Conservation (phyloP, 2,329 filamentous ascomycete genomes). For the Byssochlamys sp. region DNA sequence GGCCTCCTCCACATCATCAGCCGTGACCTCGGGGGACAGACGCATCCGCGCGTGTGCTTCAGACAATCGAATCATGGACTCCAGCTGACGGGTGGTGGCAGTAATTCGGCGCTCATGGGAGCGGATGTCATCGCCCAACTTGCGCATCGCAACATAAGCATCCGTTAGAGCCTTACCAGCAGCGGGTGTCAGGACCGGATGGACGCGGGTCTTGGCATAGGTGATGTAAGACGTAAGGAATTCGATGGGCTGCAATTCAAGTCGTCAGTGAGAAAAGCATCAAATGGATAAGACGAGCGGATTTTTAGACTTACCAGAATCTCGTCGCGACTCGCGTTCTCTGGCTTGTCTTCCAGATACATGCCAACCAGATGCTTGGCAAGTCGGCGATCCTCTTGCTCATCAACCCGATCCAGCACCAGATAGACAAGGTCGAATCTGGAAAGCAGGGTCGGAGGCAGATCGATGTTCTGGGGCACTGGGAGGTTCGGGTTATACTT, state of each 20-base stretch:
- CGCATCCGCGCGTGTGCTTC: constrained; percentile 99
- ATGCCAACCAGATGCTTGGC: constrained; percentile 89
- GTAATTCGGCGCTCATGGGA: constrained; percentile 91
- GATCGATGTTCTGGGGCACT: constrained; percentile 94
- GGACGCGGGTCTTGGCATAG: constrained; percentile 77
- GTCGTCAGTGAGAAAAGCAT: constrained; percentile 15
- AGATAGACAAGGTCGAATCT: constrained; percentile 96
- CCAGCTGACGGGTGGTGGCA: constrained; percentile 88
- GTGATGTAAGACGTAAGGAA: constrained; percentile 96
- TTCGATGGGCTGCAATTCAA: constrained; percentile 62
- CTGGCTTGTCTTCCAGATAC: constrained; percentile 90
- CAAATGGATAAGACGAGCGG: not conserved
- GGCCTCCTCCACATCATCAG: constrained; percentile 76
- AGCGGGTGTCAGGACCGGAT: constrained; percentile 68
- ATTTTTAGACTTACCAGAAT: constrained; percentile 56
- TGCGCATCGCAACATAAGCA: constrained; percentile 88
- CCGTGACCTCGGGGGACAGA: constrained; percentile 64
- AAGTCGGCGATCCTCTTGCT: constrained; percentile 75
- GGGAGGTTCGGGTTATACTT: constrained; percentile 94
- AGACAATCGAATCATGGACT: constrained; percentile 93
- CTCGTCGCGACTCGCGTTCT: constrained; percentile 67
- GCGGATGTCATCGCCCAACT: constrained; percentile 78
- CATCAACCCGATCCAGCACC: constrained; percentile 86
- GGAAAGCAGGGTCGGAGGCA: constrained; percentile 86
- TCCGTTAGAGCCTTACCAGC: constrained; percentile 77